Evolutionary conservation across 148 eudicot genomes (phyloP), one percentile per base, ranked within the genome.

Genomic region (Cornus controversa): DNA sequence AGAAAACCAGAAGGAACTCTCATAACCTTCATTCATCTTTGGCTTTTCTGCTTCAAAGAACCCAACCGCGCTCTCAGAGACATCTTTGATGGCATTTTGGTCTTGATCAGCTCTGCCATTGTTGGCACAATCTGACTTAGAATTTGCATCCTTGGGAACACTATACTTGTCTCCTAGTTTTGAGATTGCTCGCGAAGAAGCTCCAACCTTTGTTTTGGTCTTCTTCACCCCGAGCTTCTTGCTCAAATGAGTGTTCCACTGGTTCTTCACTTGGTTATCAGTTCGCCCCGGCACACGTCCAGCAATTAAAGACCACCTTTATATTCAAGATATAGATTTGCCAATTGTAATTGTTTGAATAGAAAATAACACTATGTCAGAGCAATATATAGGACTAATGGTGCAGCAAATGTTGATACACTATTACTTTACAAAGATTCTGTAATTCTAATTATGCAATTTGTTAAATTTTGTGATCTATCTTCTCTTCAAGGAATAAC

Each of bases 221-320:
- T 78, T 63, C 37, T 8, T 64, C 1, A 67, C 26, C 4, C 84
- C 75, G 23, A 73, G 81, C 66, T 82, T 82, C 71, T 77, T 82
- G 78, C 84, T 82, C 71, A 82, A 82, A 82, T 82, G 84, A 73
- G 78, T 77, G 66, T 82, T 77, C 84, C 78, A 81, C 36, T 81
- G 70, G 40, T 81, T 81, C 60, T 81, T 81, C n/a, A 81, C 84
- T 69, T 78, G 84, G 42, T 82, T 82, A 53, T 82, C 84, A 0
- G 81, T 82, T 25, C 84, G 57, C 1, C 84, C 84, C 1, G 78
- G 84, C 8, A 82, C 71, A 47, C 84, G 54, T 24, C 84, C 84
- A 13, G 84, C 84, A 73, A 82, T 82, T 54, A 82, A 63, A 11
- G 84, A 60, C 84, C 84, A 82, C 78, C 84, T 78, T 73, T 6